Evolutionary conservation across 1,139 yeast genomes (phyloP).

Genomic region (Suhomyces chickasaworum): DNA sequence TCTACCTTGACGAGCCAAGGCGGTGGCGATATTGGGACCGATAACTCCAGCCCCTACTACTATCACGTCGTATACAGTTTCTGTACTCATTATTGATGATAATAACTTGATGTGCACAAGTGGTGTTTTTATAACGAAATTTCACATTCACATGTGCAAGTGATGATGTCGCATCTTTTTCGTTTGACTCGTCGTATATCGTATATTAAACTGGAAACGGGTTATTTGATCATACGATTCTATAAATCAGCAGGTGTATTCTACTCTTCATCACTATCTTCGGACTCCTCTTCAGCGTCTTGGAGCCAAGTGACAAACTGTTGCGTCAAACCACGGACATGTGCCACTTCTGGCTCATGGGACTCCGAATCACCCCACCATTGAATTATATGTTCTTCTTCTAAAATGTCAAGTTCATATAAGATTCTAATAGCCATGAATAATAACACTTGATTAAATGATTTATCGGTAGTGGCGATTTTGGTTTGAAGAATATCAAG

Average conservation of each 20-base stretch:
- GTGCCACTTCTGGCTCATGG: constrained; percentile 44
- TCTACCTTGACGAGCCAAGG: constrained; percentile 87
- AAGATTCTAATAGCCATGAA: constrained; percentile 67
- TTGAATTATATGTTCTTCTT: constrained; percentile 72
- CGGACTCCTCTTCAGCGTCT: constrained; percentile 83
- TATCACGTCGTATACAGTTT: constrained; percentile 53
- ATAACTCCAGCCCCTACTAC: constrained; percentile 95
- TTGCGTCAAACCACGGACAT: constrained; percentile 58
- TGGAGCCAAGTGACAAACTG: constrained; percentile 86
- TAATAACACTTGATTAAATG: constrained; percentile 52
- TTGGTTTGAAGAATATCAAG: constrained; percentile 58
- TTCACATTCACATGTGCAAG: constrained; percentile 6
- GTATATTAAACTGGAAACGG: constrained; percentile 3
- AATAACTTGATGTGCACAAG: not conserved
- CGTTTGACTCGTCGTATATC: constrained; percentile 12
- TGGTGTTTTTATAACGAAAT: not conserved
- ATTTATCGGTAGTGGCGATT: constrained; percentile 34
- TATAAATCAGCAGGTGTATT: constrained; percentile 9
- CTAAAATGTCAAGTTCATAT: constrained; percentile 78
- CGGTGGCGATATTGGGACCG: constrained; percentile 92
- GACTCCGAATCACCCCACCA: constrained; percentile 72
- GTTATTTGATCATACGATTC: constrained; percentile 12
- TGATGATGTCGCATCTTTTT: constrained; percentile 7
- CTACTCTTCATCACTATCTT: constrained; percentile 30
- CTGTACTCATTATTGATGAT: constrained; percentile 4